Evolutionary conservation across 805 yeast species (phyloP), one percentile per base, ranked within the genome.

Genomic region (Ogataea kodamae): DNA sequence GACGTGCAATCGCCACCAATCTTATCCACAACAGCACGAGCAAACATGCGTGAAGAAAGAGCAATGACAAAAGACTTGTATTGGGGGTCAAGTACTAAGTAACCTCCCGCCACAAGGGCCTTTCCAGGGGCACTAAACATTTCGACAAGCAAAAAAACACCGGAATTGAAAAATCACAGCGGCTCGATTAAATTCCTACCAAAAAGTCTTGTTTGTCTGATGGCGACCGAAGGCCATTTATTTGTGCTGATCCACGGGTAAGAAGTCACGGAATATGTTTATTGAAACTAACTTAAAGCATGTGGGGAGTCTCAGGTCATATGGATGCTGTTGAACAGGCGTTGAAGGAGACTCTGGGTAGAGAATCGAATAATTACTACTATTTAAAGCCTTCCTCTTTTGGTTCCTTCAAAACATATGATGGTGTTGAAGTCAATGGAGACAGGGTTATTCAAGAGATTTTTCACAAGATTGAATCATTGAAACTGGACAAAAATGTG

Each of bases 121-220:
- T 92, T 92, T 0, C 97, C 97, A 0, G 98, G 97, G 0, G 97
- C 94, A 52, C 96, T 83, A 54, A 76, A 90, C 6, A 80, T 85
- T 35, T 60, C 43, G 15, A 18, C 45, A 15, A 23, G 5, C 10
- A 9, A 18, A 18, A 18, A 22, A 22, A n/a, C n/a, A n/a, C n/a
- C n/a, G n/a, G n/a, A n/a, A n/a, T n/a, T n/a, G n/a, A n/a, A n/a
- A n/a, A n/a, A n/a, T n/a, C n/a, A n/a, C n/a, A n/a, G n/a, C n/a
- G n/a, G n/a, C n/a, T n/a, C n/a, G n/a, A n/a, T n/a, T n/a, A n/a
- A n/a, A n/a, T n/a, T n/a, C n/a, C n/a, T n/a, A n/a, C n/a, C n/a
- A n/a, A n/a, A 16, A 10, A 11, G 13, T 9, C n/a, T 15, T 16
- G 5, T 11, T 22, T 3, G 11, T 28, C 8, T 17, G 9, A 37